These are phyloP conservation scores for Colletotrichum kahawae DNA, from an alignment of 2,329 filamentous ascomycete species.

Conservation along the genomic window DNA sequence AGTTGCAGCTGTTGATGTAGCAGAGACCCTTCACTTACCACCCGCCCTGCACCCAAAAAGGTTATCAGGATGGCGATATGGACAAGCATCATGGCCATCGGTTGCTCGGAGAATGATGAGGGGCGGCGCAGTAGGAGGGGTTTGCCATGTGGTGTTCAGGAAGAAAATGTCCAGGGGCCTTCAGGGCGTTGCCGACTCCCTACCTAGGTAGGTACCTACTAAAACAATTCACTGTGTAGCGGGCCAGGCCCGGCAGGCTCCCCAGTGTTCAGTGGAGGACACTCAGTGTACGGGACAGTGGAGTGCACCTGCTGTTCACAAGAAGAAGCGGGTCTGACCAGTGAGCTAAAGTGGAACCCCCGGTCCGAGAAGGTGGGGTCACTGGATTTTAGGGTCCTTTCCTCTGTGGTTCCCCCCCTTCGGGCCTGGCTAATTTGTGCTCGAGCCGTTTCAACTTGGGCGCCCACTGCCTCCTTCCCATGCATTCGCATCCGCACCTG, in stretches of 20 bases:
- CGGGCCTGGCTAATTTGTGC: slow-evolving; percentile 2
- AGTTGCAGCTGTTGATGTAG: neutral
- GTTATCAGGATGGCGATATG: slow-evolving; percentile 27
- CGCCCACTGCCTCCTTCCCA: neutral
- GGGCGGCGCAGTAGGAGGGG: neutral
- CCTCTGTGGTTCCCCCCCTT: neutral
- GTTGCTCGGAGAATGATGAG: neutral
- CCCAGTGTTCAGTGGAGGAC: neutral
- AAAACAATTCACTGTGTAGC: neutral
- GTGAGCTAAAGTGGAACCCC: neutral
- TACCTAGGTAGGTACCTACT: neutral
- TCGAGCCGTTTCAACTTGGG: slow-evolving; percentile 20
- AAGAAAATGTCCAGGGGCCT: neutral
- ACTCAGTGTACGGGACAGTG: neutral
- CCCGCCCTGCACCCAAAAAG: slow-evolving; percentile 20
- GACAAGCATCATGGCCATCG: slow-evolving; percentile 25
- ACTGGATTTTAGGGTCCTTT: neutral
- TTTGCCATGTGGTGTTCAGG: neutral
- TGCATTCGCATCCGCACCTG: neutral
- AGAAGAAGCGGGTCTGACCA: too few relatives aligned
- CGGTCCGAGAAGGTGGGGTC: neutral
- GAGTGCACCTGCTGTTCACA: neutral
- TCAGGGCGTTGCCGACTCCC: neutral
- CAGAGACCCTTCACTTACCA: slow-evolving; percentile 12
- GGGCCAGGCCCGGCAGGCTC: neutral